Conservation (phyloP, 1,284 basidiomycete genomes). For the Pterula multifida region DNA sequence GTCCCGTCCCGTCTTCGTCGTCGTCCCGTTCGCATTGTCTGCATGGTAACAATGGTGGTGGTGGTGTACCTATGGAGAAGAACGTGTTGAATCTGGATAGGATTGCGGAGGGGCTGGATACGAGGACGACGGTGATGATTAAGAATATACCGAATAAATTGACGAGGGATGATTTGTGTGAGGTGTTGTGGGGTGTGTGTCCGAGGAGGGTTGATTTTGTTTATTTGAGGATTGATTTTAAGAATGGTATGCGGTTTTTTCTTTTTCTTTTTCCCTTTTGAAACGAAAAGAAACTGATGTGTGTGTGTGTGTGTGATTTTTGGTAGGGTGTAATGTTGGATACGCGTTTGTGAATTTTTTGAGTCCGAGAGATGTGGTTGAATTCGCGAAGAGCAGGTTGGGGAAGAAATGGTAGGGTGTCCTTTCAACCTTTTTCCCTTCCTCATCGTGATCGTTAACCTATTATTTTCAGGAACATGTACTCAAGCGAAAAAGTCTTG, state of each 20-base stretch:
- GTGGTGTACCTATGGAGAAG: conserved; percentile 22
- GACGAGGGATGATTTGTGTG: conserved; percentile 62
- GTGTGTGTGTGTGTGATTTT: conserved; percentile 1
- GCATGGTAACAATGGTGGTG: neutral
- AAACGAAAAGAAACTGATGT: too few relatives aligned
- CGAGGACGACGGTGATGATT: conserved; percentile 77
- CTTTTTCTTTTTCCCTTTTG: conserved; percentile 1
- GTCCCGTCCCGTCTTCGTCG: too few relatives aligned
- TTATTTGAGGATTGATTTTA: conserved; percentile 77
- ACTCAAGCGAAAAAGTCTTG: conserved; percentile 75
- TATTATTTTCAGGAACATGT: conserved; percentile 57
- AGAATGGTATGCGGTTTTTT: conserved; percentile 42
- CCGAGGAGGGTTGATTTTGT: conserved; percentile 69
- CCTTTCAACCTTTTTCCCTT: conserved; percentile 5
- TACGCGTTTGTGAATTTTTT: conserved; percentile 86
- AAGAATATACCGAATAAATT: conserved; percentile 88
- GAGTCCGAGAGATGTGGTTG: conserved; percentile 57
- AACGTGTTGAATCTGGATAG: conserved; percentile 59
- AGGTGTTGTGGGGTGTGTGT: conserved; percentile 57
- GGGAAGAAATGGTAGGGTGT: conserved; percentile 60
- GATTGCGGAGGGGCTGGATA: conserved; percentile 69
- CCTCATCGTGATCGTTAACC: conserved; percentile 4
- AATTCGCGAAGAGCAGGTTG: conserved; percentile 60
- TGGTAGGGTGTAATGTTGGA: conserved; percentile 72
- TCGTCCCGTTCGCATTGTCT: too few relatives aligned